phyloP scores from a whole-genome alignment of 1,284 basidiomycete species.

The Apiotrichum porosum region DNA sequence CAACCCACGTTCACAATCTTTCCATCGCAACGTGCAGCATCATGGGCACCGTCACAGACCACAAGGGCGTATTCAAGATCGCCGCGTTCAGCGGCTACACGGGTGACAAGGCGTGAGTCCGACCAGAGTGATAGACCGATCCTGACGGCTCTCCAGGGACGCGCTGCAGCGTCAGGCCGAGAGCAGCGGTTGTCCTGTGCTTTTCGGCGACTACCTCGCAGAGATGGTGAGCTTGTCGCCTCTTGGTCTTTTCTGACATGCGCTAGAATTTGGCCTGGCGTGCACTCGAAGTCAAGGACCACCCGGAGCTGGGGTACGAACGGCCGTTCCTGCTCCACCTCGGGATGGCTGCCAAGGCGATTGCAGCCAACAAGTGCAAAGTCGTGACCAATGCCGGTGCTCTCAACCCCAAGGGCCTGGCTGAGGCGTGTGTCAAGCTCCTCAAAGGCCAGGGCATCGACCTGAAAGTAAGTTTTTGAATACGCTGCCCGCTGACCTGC shows the following conservation, averaged over 20 bases:
- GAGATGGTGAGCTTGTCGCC: conserved; percentile 11
- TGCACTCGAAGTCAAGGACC: conserved; percentile 13
- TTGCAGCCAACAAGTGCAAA: conserved; percentile 13
- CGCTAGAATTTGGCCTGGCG: conserved; percentile 17
- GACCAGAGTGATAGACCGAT: neutral
- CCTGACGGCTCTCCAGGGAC: neutral
- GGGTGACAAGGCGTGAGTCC: conserved; percentile 2
- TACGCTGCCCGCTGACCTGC: neutral
- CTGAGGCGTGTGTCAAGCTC: conserved; percentile 9
- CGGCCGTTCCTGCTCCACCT: conserved; percentile 19
- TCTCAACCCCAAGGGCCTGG: conserved; percentile 16
- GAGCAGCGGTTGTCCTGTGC: conserved; percentile 5
- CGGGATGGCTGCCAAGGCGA: conserved; percentile 7
- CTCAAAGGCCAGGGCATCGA: conserved; percentile 5
- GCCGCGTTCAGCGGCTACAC: conserved; percentile 16
- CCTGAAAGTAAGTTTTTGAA: neutral
- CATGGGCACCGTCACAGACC: neutral
- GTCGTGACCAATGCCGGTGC: conserved; percentile 24
- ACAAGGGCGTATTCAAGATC: conserved; percentile 9
- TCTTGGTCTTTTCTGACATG: neutral
- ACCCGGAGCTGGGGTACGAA: conserved; percentile 21
- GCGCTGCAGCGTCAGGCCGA: conserved; percentile 12
- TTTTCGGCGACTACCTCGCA: conserved; percentile 22
- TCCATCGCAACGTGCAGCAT: no score
- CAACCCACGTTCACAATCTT: no score